Evolutionary conservation across 441 rosid genomes (phyloP), one percentile per base, ranked within the genome.

Genomic region (Francoa sonchifolia): DNA sequence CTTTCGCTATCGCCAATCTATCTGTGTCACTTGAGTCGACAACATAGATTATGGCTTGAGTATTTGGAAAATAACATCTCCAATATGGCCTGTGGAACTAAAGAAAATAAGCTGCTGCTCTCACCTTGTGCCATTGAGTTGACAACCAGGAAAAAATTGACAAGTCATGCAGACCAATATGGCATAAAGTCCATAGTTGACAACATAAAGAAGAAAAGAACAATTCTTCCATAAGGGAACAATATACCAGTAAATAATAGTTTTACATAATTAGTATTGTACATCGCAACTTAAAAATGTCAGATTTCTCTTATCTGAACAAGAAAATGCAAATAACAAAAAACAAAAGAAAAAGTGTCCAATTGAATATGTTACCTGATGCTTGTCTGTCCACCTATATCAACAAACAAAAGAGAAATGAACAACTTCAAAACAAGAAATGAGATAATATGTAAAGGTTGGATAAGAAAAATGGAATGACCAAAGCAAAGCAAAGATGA

Each of bases 1-100:
- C 95, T 66, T 76, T 87, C 4, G 97, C 95, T 38, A 80, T 80
- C 22, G 65, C 78, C 38, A 87, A 67, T 62, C 97, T 63, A 47
- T 87, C 94, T 8, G 86, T 87, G 55, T 87, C 97, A 52, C 97
- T 82, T 18, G 95, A 87, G 68, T 87, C 97, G 54, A 83, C 78
- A 30, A 87, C 97, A 57, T 87, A 87, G 31, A 87, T 80, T 32
- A 87, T 80, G 48, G 97, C 97, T 55, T 87, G 95, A 23, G 97
- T 83, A 62, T 87, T 87, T 13, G 95, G 97, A 46, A 87, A 87
- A 64, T 87, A 87, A 58, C 95, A 87, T 71, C 97, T 72, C 97
- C 97, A 87, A 57, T 87, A 87, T 39, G 97, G 97, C 69, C 97
- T 87, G 77, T 27, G 29, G 49, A 33, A 72, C 31, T 30, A 50